These are phyloP conservation scores for Teratosphaeria viscida DNA, from an alignment of 2,329 filamentous ascomycete species.

Conservation along the genomic window DNA sequence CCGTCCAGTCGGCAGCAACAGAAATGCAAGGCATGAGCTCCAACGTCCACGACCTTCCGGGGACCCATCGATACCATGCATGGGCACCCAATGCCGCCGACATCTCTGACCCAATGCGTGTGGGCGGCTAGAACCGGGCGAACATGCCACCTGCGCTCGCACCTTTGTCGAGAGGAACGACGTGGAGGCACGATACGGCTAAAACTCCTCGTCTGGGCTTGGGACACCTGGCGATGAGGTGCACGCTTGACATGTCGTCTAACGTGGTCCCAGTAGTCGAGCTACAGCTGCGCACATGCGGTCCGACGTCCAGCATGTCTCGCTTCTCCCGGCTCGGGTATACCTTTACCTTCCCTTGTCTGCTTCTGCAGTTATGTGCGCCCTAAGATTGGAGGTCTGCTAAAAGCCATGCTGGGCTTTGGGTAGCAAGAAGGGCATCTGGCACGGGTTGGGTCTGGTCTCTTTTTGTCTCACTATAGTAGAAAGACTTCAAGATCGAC, in stretches of 20 bases:
- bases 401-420: background rate
- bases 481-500: background rate
- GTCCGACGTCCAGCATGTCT: background rate
- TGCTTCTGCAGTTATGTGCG: background rate
- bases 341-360: background rate
- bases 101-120: background rate
- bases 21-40: background rate
- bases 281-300: constrained; percentile 1
- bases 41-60: background rate
- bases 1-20: background rate
- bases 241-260: constrained; percentile 3
- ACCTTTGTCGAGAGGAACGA: background rate
- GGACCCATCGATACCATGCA: background rate
- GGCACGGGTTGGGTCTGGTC: background rate
- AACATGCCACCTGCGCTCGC: background rate
- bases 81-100: background rate
- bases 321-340: constrained; percentile 1
- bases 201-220: background rate
- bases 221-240: background rate
- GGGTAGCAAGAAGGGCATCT: background rate
- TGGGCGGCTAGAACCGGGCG: background rate
- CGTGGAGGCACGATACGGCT: background rate
- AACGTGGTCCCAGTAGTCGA: constrained; percentile 6
- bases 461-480: background rate
- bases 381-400: background rate